Percentiles rank a stretch among this genome's conserved stretches.
Evolutionary conservation across 1,139 yeast species (phyloP).

Genomic region (Suhomyces wounanorum): DNA sequence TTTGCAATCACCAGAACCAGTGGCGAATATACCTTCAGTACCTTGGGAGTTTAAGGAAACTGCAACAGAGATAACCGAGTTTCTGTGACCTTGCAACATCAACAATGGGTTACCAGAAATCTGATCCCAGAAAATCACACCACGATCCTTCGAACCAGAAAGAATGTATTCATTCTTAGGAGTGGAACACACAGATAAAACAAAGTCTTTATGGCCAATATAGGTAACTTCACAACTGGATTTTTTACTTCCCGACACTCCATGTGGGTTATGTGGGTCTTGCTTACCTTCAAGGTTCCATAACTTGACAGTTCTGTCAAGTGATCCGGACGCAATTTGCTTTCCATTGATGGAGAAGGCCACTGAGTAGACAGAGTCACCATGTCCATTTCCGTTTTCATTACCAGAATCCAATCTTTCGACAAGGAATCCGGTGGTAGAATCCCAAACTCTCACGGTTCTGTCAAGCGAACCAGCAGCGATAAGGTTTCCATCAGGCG

Average conservation of each 20-base stretch:
- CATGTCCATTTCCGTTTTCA: slow-evolving; percentile 89
- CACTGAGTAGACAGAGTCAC: slow-evolving; percentile 94
- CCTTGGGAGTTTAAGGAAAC: slow-evolving; percentile 77
- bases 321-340: slow-evolving; percentile 91
- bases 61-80: slow-evolving; percentile 92
- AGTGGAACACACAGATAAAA: slow-evolving; percentile 89
- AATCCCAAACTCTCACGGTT: slow-evolving; percentile 97
- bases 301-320: slow-evolving; percentile 93
- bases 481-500: slow-evolving; percentile 90
- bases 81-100: slow-evolving; percentile 96
- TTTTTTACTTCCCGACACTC: slow-evolving; percentile 33
- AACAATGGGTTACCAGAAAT: slow-evolving; percentile 87
- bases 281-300: slow-evolving; percentile 81
- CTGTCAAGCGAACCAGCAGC: slow-evolving; percentile 97
- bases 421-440: slow-evolving; percentile 87
- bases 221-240: slow-evolving; percentile 88
- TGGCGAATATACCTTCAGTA: slow-evolving; percentile 81
- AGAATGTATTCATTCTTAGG: slow-evolving; percentile 91
- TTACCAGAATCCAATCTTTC: slow-evolving; percentile 91
- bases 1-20: slow-evolving; percentile 97
- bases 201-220: slow-evolving; percentile 96
- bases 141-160: slow-evolving; percentile 96
- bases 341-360: slow-evolving; percentile 91
- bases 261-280: slow-evolving; percentile 43
- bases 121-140: slow-evolving; percentile 97